Conservation (phyloP, 352 stramenopile genomes). For the Phytophthora boehmeriae region DNA sequence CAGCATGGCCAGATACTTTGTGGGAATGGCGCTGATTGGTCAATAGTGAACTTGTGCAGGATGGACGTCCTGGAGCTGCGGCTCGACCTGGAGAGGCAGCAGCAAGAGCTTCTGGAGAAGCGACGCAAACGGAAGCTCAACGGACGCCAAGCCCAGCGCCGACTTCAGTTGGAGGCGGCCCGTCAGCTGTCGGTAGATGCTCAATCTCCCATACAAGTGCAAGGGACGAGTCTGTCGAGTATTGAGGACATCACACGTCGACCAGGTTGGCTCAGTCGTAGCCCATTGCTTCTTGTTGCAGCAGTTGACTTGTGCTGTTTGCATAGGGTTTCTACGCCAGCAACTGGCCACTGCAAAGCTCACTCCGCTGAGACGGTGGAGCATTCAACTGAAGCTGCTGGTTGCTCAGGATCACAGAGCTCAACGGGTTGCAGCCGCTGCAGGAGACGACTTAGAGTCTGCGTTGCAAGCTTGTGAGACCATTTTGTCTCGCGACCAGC, state of each 20-base stretch:
- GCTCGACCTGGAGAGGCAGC: not conserved
- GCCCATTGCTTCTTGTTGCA: not conserved
- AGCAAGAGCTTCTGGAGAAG: slow-evolving; percentile 10
- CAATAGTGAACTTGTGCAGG: not conserved
- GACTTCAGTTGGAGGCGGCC: not conserved
- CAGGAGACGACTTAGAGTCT: slow-evolving; percentile 8
- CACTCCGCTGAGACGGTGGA: slow-evolving; percentile 47
- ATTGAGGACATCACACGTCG: slow-evolving; percentile 27
- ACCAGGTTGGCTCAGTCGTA: slow-evolving; percentile 24
- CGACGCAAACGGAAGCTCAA: slow-evolving; percentile 16
- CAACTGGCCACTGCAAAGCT: slow-evolving; percentile 32
- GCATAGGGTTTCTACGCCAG: slow-evolving; percentile 49
- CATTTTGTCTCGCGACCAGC: slow-evolving; percentile 22
- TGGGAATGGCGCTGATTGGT: too few species aligned
- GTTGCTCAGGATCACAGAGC: slow-evolving; percentile 13
- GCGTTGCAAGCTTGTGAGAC: slow-evolving; percentile 15
- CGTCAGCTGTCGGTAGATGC: not conserved
- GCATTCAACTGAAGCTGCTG: slow-evolving; percentile 48
- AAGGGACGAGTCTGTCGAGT: slow-evolving; percentile 21
- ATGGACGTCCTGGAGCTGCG: slow-evolving; percentile 10
- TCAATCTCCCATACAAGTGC: not conserved
- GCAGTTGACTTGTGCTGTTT: not conserved
- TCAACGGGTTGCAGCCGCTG: not conserved
- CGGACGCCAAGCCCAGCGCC: slow-evolving; percentile 19
- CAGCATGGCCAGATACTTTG: slow-evolving; percentile 13